Conservation (phyloP, 2,329 filamentous ascomycete genomes). For the Alternaria atra region DNA sequence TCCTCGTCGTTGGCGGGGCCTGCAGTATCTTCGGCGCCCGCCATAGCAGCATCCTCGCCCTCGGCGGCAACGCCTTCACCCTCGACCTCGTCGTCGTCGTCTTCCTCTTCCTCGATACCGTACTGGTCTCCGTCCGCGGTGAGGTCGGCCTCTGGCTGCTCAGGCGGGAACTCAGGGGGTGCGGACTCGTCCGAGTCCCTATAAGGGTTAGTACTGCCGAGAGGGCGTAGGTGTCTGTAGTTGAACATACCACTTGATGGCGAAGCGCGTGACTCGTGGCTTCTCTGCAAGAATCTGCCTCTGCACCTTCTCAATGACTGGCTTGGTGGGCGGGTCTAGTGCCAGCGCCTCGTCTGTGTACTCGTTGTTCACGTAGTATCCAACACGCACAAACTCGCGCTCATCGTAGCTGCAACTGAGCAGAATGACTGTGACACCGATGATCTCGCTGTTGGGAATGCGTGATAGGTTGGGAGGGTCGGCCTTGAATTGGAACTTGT, state of each 20-base stretch:
- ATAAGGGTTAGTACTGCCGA: conserved; percentile 26
- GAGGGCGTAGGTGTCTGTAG: not conserved
- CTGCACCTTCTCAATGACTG: conserved; percentile 88
- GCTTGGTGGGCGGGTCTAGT: conserved; percentile 89
- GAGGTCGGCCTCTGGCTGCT: conserved; percentile 94
- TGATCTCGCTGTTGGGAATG: conserved; percentile 93
- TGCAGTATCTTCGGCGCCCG: conserved; percentile 67
- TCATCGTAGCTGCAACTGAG: conserved; percentile 96
- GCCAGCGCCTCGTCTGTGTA: conserved; percentile 92
- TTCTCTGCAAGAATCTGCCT: conserved; percentile 96
- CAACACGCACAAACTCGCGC: conserved; percentile 95
- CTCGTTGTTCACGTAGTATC: conserved; percentile 99
- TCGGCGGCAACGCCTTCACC: conserved; percentile 60
- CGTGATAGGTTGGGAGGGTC: conserved; percentile 88
- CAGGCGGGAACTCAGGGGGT: conserved; percentile 93
- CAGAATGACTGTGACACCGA: conserved; percentile 96
- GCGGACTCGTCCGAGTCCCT: conserved; percentile 99
- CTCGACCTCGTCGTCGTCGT: conserved; percentile 67
- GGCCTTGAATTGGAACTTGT: conserved; percentile 98
- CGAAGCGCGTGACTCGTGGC: conserved; percentile 94
- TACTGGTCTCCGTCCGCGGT: conserved; percentile 86
- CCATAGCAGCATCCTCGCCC: conserved; percentile 79
- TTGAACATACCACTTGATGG: conserved; percentile 88
- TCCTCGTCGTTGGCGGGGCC: conserved; percentile 68
- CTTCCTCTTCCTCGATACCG: conserved; percentile 80